A percentile compares a stretch with the other conserved stretches of the same genome.
phyloP scores from a whole-genome alignment of 1,139 yeast species.

The Magnusiomyces sp. region DNA sequence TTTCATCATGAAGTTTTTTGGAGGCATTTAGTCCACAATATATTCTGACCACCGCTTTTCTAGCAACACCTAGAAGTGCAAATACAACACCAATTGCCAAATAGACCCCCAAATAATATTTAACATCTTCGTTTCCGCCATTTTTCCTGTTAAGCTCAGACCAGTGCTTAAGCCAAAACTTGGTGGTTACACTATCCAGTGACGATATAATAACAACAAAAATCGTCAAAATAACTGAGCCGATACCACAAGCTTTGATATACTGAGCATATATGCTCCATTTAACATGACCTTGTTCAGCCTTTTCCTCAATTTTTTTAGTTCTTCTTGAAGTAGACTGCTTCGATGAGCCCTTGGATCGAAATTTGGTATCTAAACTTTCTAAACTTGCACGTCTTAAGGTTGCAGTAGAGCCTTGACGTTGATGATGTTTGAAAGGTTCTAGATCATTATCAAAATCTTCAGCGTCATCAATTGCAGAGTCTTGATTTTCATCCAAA shows the following conservation, averaged over 20 bases:
- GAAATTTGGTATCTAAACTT: conserved; percentile 36
- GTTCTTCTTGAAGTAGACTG: conserved; percentile 19
- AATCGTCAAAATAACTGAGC: conserved; percentile 46
- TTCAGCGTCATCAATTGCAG: background rate
- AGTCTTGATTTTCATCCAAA: background rate
- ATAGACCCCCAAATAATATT: conserved; percentile 61
- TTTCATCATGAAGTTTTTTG: conserved; percentile 59
- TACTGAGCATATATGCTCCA: conserved; percentile 74
- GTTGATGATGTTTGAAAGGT: background rate
- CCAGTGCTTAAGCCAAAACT: conserved; percentile 92
- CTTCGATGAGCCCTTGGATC: background rate
- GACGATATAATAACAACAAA: conserved; percentile 38
- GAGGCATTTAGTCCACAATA: conserved; percentile 81
- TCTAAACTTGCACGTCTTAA: conserved; percentile 65
- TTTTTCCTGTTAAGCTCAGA: conserved; percentile 67
- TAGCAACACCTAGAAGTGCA: conserved; percentile 47
- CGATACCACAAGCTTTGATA: conserved; percentile 78
- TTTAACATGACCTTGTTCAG: conserved; percentile 82
- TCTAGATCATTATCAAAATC: background rate
- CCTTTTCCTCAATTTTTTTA: conserved; percentile 42
- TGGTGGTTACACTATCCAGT: conserved; percentile 45
- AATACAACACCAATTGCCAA: conserved; percentile 61
- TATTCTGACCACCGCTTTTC: conserved; percentile 64
- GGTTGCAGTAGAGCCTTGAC: conserved; percentile 28
- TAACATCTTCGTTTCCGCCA: conserved; percentile 62